phyloP scores from a whole-genome alignment of 1,284 basidiomycete genomes.

The Entoloma clypeatum region DNA sequence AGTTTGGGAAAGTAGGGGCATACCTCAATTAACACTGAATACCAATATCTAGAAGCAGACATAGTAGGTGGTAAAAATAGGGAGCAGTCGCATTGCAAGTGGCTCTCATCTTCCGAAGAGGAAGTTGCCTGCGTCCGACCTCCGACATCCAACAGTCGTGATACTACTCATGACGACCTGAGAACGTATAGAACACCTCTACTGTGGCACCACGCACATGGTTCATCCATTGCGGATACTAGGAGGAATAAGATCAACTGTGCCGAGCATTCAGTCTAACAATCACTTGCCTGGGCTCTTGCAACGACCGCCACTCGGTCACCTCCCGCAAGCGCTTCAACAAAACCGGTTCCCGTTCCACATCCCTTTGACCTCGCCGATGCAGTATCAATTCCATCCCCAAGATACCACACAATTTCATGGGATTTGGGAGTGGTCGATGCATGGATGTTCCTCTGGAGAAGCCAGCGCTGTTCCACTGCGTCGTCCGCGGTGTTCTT shows the following conservation, averaged over 20 bases:
- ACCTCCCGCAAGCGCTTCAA: conserved; percentile 20
- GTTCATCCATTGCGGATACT: conserved; percentile 31
- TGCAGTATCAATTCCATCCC: conserved; percentile 7
- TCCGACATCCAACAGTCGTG: too few relatives aligned
- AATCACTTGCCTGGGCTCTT: conserved; percentile 23
- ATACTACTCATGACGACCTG: too few relatives aligned
- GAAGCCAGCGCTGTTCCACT: conserved; percentile 14
- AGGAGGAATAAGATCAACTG: not conserved
- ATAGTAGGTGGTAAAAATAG: too few relatives aligned
- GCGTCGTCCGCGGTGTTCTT: conserved; percentile 5
- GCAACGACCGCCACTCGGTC: conserved; percentile 29
- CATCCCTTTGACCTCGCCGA: conserved; percentile 16
- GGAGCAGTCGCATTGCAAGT: too few relatives aligned
- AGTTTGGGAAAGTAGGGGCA: too few relatives aligned
- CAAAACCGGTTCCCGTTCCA: conserved; percentile 22
- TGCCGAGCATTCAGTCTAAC: not conserved
- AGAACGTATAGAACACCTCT: too few relatives aligned
- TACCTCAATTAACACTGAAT: too few relatives aligned
- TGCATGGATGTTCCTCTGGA: conserved; percentile 25
- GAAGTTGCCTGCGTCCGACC: too few relatives aligned
- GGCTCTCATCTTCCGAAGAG: too few relatives aligned
- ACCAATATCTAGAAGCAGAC: too few relatives aligned
- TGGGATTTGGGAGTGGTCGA: conserved; percentile 13
- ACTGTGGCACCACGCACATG: conserved; percentile 19
- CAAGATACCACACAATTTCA: conserved; percentile 19